Percentiles rank a stretch among this genome's conserved stretches.
These are phyloP conservation scores for Colletotrichum kahawae DNA, from an alignment of 2,329 filamentous ascomycete species.

Conservation along the genomic window DNA sequence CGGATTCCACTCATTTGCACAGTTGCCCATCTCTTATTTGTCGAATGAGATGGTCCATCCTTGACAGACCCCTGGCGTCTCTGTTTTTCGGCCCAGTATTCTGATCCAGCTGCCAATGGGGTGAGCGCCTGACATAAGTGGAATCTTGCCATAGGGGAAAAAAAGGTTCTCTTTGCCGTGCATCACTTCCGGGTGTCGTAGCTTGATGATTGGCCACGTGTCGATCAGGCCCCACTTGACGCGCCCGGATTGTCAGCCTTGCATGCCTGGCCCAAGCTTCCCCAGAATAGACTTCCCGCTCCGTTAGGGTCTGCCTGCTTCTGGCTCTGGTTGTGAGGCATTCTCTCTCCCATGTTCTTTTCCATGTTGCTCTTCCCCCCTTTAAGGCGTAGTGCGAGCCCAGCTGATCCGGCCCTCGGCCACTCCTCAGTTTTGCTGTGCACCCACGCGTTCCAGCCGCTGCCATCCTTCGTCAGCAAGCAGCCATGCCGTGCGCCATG, in stretches of 20 bases:
- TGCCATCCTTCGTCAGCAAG: not conserved
- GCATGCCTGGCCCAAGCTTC: not conserved
- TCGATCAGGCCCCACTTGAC: not conserved
- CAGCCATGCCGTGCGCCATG: not conserved
- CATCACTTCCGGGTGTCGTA: not conserved
- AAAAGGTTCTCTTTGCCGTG: not conserved
- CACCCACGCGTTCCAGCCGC: not conserved
- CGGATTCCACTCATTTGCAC: not conserved
- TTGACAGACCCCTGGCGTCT: not conserved
- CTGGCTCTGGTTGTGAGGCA: not conserved
- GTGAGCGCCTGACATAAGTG: not conserved
- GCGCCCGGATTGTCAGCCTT: constrained; percentile 7
- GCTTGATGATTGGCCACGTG: constrained; percentile 1
- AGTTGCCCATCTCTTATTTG: not conserved
- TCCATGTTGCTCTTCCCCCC: not conserved
- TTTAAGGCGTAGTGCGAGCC: not conserved
- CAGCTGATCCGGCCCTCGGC: not conserved
- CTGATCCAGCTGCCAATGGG: not conserved
- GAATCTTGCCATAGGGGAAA: not conserved
- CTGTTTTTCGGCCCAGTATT: not conserved
- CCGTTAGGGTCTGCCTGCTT: constrained; percentile 6
- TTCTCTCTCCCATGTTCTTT: not conserved
- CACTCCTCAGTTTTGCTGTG: not conserved
- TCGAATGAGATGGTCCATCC: not conserved
- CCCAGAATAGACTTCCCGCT: constrained; percentile 20